A percentile compares a stretch with the other conserved stretches of the same genome.
phyloP scores from a whole-genome alignment of 306 rosid species.

The Lagenaria siceraria region DNA sequence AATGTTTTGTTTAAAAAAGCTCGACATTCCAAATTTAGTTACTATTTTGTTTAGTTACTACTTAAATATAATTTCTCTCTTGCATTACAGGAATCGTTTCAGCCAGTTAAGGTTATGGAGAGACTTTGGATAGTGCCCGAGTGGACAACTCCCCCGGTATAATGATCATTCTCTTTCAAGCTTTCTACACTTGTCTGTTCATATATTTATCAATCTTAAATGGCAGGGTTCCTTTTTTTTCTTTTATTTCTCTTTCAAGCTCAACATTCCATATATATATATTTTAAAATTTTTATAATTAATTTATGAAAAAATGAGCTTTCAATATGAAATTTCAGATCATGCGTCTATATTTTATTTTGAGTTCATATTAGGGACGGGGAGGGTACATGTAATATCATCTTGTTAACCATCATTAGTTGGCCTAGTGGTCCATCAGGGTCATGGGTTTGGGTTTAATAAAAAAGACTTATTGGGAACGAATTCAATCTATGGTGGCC shows the following conservation, averaged over 20 bases:
- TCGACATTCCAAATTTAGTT: not conserved
- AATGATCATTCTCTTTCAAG: conserved; percentile 12
- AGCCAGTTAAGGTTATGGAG: conserved; percentile 50
- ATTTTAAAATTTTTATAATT: too few species aligned
- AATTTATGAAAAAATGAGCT: too few species aligned
- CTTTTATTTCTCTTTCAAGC: too few species aligned
- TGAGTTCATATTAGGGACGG: not conserved
- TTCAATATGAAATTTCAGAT: not conserved
- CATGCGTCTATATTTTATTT: not conserved
- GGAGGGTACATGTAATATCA: not conserved
- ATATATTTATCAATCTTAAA: not conserved
- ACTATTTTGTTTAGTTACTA: not conserved
- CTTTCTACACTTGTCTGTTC: not conserved
- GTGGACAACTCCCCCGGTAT: conserved; percentile 72
- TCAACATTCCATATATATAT: too few species aligned
- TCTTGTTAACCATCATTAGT: not conserved
- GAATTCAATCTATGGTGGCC: too few species aligned
- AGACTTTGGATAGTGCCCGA: conserved; percentile 80
- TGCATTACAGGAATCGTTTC: conserved; percentile 55
- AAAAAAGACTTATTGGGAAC: too few species aligned
- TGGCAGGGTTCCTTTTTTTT: too few species aligned
- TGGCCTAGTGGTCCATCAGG: too few species aligned
- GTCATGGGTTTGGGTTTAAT: too few species aligned
- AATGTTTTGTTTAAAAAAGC: not conserved
- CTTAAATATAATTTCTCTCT: not conserved